Percentiles rank a stretch among this genome's conserved stretches.
These are phyloP conservation scores for Dictyostelium brefeldianum DNA, from an alignment of 78 protist genomes.

Conservation along the genomic window DNA sequence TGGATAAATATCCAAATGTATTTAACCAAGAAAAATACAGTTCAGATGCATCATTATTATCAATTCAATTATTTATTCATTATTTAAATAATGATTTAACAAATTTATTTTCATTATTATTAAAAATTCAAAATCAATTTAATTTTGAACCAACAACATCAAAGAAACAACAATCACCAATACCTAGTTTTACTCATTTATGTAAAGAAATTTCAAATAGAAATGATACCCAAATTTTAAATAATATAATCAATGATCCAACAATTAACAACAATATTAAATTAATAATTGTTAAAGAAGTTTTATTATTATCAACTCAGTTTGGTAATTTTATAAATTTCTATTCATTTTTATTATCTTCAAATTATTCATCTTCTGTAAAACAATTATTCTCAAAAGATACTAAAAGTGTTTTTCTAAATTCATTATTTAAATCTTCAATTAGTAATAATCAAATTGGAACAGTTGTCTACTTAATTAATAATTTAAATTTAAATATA, in stretches of 20 bases:
- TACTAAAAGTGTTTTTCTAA: not conserved
- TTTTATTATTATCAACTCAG: not conserved
- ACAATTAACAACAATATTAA: not conserved
- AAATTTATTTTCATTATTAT: not conserved
- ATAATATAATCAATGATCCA: not conserved
- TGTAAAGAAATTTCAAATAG: not conserved
- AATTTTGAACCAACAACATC: not conserved
- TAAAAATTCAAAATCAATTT: not conserved
- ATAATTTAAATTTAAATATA: not conserved
- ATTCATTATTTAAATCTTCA: not conserved
- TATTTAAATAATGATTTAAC: not conserved
- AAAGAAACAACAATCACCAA: not conserved
- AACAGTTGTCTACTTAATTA: not conserved
- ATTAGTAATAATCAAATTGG: not conserved
- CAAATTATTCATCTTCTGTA: not conserved
- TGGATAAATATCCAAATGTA: not conserved
- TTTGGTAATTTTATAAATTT: not conserved
- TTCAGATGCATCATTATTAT: not conserved
- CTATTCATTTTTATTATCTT: not conserved
- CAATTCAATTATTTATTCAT: not conserved
- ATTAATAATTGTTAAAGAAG: not conserved
- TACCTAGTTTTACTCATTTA: not conserved
- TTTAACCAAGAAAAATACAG: not conserved
- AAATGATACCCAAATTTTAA: not conserved
- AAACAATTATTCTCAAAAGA: too few species aligned